These are phyloP conservation scores for Stereocaulon alpinum DNA, from an alignment of 495 filamentous ascomycete species.

Conservation along the genomic window DNA sequence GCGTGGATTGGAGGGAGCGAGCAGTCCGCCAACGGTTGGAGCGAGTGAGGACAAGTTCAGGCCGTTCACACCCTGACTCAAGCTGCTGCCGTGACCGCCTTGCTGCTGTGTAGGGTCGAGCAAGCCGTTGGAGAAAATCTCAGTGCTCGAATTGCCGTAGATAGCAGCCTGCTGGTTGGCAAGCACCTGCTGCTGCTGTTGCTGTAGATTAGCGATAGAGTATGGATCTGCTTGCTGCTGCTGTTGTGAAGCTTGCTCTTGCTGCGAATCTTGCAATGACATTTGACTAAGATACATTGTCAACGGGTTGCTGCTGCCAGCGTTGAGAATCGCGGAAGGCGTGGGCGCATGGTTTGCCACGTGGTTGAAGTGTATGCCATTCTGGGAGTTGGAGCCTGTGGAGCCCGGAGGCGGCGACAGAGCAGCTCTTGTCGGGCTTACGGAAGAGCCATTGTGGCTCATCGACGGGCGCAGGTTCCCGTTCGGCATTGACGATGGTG, in stretches of 20 bases:
- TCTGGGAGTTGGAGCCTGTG: slow-evolving; percentile 40
- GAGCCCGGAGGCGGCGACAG: slow-evolving; percentile 47
- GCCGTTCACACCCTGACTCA: slow-evolving; percentile 48
- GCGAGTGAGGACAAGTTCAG: slow-evolving; percentile 38
- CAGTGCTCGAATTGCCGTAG: slow-evolving; percentile 42
- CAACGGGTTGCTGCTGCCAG: slow-evolving; percentile 72
- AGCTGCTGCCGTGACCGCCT: slow-evolving; percentile 44
- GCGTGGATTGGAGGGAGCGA: slow-evolving; percentile 54
- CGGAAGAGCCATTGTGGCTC: slow-evolving; percentile 52
- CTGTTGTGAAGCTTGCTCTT: slow-evolving; percentile 44
- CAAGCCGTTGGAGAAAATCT: slow-evolving; percentile 45
- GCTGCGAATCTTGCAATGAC: slow-evolving; percentile 60
- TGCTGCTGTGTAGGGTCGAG: slow-evolving; percentile 48
- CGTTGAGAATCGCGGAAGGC: slow-evolving; percentile 65
- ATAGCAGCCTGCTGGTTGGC: slow-evolving; percentile 41
- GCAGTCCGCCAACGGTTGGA: slow-evolving; percentile 60
- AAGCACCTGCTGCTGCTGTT: slow-evolving; percentile 49
- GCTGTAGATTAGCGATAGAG: slow-evolving; percentile 45
- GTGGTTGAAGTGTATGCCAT: slow-evolving; percentile 35
- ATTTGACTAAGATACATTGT: slow-evolving; percentile 90
- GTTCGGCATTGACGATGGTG: slow-evolving; percentile 54
- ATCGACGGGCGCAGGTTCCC: slow-evolving; percentile 30
- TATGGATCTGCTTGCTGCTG: slow-evolving; percentile 42
- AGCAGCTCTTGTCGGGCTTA: slow-evolving; percentile 55
- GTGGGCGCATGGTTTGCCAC: slow-evolving; percentile 39